phyloP scores from a whole-genome alignment of 176 grass and related monocot species.

The Luzula sylvatica region DNA sequence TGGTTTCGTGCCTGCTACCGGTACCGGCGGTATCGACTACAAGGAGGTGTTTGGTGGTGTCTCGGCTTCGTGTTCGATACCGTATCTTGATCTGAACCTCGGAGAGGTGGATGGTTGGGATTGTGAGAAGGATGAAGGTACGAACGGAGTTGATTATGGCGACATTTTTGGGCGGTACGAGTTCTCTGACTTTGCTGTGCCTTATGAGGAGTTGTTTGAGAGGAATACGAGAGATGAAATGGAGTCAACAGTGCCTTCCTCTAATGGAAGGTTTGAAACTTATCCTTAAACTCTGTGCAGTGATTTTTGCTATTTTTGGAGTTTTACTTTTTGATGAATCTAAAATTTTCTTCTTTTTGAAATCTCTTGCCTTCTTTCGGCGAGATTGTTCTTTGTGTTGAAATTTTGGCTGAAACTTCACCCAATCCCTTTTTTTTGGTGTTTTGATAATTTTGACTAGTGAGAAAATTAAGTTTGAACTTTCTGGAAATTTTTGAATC shows the following conservation, averaged over 20 bases:
- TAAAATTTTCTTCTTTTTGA: no score
- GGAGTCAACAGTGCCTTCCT: slow-evolving; percentile 24
- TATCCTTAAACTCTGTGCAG: not conserved
- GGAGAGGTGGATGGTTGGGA: not conserved
- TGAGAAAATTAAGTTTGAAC: not conserved
- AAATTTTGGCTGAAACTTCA: not conserved
- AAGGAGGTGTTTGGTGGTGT: slow-evolving; percentile 66
- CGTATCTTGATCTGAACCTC: slow-evolving; percentile 69
- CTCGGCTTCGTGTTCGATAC: slow-evolving; percentile 67
- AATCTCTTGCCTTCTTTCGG: no score
- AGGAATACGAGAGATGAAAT: slow-evolving; percentile 24
- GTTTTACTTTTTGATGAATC: not conserved
- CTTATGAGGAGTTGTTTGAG: slow-evolving; percentile 64
- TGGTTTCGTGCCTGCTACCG: slow-evolving; percentile 27
- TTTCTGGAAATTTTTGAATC: not conserved
- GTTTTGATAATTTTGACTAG: not conserved
- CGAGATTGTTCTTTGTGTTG: not conserved
- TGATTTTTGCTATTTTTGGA: not conserved
- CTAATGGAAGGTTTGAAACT: slow-evolving; percentile 11
- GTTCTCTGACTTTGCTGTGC: slow-evolving; percentile 45
- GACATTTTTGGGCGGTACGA: slow-evolving; percentile 72
- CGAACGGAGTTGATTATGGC: slow-evolving; percentile 35
- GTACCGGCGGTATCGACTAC: slow-evolving; percentile 41
- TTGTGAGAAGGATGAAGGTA: not conserved
- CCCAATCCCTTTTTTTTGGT: not conserved